Evolutionary conservation across 352 stramenopile genomes (phyloP).

Genomic region (Stephanocyclus meneghinianus): DNA sequence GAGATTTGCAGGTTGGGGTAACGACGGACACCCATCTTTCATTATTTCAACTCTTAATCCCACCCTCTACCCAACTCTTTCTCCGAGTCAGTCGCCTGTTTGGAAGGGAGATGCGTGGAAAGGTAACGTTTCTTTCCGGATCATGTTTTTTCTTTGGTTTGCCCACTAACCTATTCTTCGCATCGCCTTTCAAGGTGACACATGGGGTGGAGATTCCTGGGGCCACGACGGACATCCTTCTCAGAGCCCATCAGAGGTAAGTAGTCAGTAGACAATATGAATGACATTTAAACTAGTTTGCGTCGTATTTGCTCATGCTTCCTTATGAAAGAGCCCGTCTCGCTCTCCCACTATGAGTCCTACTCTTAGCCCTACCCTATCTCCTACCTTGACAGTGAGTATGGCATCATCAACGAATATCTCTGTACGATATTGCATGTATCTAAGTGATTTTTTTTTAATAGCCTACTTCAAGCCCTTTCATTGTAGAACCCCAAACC

Average conservation of each 20-base stretch:
- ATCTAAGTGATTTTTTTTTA: neutral
- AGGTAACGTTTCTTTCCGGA: neutral
- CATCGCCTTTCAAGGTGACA: neutral
- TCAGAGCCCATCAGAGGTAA: neutral
- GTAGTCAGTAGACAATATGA: neutral
- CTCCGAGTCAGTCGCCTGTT: neutral
- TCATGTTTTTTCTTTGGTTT: neutral
- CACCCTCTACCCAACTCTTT: neutral
- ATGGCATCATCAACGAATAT: too few relatives aligned
- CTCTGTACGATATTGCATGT: too few relatives aligned
- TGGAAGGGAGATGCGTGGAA: slow-evolving; percentile 16
- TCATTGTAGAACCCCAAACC: neutral
- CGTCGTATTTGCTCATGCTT: neutral
- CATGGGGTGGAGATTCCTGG: neutral
- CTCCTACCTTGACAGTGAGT: neutral
- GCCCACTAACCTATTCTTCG: too few relatives aligned
- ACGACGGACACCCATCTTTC: neutral
- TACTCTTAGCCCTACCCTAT: neutral
- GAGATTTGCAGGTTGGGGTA: neutral
- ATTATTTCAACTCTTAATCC: neutral
- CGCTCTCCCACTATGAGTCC: neutral
- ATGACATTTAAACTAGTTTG: neutral
- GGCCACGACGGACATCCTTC: neutral
- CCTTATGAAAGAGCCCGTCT: neutral
- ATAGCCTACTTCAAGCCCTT: neutral